A percentile compares a stretch with the other conserved stretches of the same genome.
Evolutionary conservation across 495 filamentous ascomycete genomes (phyloP).

Genomic region (Talaromyces wortmannii): DNA sequence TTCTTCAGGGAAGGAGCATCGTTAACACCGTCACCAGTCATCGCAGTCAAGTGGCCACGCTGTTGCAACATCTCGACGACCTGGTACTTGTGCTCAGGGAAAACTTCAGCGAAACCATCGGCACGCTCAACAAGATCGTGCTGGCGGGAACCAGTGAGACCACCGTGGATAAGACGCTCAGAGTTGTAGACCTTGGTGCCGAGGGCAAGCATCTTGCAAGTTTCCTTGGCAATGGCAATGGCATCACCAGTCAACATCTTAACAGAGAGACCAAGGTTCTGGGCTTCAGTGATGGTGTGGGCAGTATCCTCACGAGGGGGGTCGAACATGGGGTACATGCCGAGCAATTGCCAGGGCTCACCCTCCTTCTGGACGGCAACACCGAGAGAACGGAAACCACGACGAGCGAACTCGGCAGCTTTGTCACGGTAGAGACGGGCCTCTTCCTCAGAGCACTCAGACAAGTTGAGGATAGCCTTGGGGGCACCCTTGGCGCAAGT

Average conservation of each 20-base stretch:
- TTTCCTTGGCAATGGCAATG: slow-evolving; percentile 74
- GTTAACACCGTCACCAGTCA: slow-evolving; percentile 74
- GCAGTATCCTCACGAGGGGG: slow-evolving; percentile 73
- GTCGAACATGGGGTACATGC: slow-evolving; percentile 75
- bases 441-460: slow-evolving; percentile 57
- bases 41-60: slow-evolving; percentile 66
- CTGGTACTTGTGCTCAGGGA: slow-evolving; percentile 75
- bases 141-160: slow-evolving; percentile 64
- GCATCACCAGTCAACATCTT: slow-evolving; percentile 81
- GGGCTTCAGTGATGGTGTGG: slow-evolving; percentile 70
- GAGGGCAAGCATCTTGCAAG: slow-evolving; percentile 73
- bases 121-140: slow-evolving; percentile 71
- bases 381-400: slow-evolving; percentile 78
- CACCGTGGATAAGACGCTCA: slow-evolving; percentile 66
- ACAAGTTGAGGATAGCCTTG: slow-evolving; percentile 63
- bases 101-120: slow-evolving; percentile 71
- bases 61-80: slow-evolving; percentile 72
- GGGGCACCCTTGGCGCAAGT: slow-evolving; percentile 68
- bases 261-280: slow-evolving; percentile 67
- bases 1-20: slow-evolving; percentile 69
- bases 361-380: slow-evolving; percentile 64
- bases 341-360: slow-evolving; percentile 61
- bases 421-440: slow-evolving; percentile 60
- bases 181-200: slow-evolving; percentile 77
- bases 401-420: slow-evolving; percentile 65